Evolutionary conservation across 768 basidiomycete genomes (phyloP), one percentile per base, ranked within the genome.

Genomic region (Scleroderma citrinum): DNA sequence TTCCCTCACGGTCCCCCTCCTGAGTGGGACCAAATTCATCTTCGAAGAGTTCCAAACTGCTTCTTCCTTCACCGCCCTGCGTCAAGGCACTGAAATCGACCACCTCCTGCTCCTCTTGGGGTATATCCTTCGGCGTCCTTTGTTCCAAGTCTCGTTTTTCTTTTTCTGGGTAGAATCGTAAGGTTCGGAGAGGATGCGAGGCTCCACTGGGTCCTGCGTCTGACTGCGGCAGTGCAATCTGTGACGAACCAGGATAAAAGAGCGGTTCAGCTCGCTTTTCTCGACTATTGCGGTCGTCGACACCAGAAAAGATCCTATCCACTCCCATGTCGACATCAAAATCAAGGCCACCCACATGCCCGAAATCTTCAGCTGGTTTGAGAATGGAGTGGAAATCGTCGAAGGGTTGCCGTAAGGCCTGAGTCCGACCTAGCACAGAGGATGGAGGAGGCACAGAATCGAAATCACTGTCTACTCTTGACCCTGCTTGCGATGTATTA

Each of bases 41-140:
- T 37, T 62, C 67, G 34, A 68, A 56, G 19, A 68, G 50, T 32
- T 66, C 62, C 42, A 68, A 43, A 38, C 60, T 64, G 16, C 57
- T 61, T n/a, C 50, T 38, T 11, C 51, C 49, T 16, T 55, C 59
- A 17, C n/a, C 51, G 21, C 16, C 16, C 24, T 26, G 21, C 14
- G 40, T 26, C 8, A 21, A n/a, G 11, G 10, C 40, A 42, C 20
- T n/a, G 11, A n/a, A 55, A n/a, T 44, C 66, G 38, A 69, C 60
- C 48, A 69, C 66, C 37, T 68, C 64, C 2, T 58, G 67, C 3
- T 67, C 64, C 36, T 66, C 68, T 23, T 67, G 68, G 31, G 69
- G 42, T 62, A 69, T 62, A 21, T 75, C 79, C 19, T 69, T 72
- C 31, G 88, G 64, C 59, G 87, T n/a, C n/a, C n/a, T n/a, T n/a